phyloP scores from a whole-genome alignment of 306 rosid genomes.

The Trifolium subterraneum region DNA sequence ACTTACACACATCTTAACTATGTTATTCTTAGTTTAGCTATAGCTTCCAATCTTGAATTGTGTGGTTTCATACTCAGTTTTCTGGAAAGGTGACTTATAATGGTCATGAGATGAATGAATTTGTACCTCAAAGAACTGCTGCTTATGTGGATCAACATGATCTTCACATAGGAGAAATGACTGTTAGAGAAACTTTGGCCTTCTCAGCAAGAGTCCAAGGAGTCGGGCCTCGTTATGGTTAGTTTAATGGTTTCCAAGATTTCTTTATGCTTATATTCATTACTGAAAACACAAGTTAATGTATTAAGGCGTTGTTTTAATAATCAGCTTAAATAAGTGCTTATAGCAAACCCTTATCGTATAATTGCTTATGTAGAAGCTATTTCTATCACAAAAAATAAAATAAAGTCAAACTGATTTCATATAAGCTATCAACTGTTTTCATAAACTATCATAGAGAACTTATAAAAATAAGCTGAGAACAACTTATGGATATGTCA shows the following conservation, averaged over 20 bases:
- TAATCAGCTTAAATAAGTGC: neutral
- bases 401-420: neutral
- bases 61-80: constrained; percentile 44
- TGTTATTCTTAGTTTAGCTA: neutral
- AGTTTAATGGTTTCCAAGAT: constrained; percentile 39
- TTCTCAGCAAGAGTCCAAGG: constrained; percentile 94
- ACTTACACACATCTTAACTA: neutral
- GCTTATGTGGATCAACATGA: constrained; percentile 82
- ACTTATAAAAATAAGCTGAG: neutral
- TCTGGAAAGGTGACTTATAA: constrained; percentile 68
- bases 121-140: constrained; percentile 78
- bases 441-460: neutral
- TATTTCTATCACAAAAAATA: neutral
- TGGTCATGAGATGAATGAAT: constrained; percentile 71
- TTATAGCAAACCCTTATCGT: neutral
- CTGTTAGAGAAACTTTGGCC: constrained; percentile 83
- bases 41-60: neutral
- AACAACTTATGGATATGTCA: neutral
- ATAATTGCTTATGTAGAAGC: neutral
- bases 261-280: neutral
- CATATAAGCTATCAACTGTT: neutral
- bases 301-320: neutral
- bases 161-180: constrained; percentile 75
- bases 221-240: constrained; percentile 69
- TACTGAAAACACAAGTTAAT: neutral